phyloP scores from a whole-genome alignment of 1,284 basidiomycete genomes.

The Bjerkandera adusta region DNA sequence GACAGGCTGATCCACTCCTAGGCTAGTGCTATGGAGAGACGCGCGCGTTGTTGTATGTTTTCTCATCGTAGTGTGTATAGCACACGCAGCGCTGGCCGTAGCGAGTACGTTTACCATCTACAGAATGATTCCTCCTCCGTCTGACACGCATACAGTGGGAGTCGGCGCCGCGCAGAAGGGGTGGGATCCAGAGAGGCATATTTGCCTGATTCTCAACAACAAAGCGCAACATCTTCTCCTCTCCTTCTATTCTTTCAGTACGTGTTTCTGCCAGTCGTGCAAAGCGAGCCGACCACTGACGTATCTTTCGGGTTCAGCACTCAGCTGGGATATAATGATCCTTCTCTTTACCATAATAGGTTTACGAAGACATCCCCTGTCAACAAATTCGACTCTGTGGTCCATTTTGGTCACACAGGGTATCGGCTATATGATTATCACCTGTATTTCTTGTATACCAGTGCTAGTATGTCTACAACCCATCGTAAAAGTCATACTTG shows the following conservation, averaged over 20 bases:
- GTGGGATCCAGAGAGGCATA: too few species aligned
- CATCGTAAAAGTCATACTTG: too few species aligned
- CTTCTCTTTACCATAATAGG: conserved; percentile 7
- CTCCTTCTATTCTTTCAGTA: conserved; percentile 10
- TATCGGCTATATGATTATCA: conserved; percentile 5
- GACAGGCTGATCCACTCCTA: neutral
- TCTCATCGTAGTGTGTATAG: neutral
- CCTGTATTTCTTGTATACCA: neutral
- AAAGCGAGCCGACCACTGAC: neutral
- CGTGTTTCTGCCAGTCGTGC: neutral
- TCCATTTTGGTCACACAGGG: conserved; percentile 7
- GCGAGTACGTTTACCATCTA: conserved; percentile 1
- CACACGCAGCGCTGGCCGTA: neutral
- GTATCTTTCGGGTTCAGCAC: conserved; percentile 3
- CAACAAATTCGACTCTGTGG: conserved; percentile 6
- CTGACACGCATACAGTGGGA: too few species aligned
- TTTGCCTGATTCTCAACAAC: neutral
- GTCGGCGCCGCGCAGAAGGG: neutral
- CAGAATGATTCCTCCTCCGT: too few species aligned
- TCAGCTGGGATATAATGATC: conserved; percentile 9
- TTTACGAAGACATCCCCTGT: conserved; percentile 3
- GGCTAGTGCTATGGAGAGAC: conserved; percentile 4
- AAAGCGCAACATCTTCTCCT: neutral
- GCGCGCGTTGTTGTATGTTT: neutral
- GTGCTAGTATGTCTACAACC: too few species aligned